These are phyloP conservation scores for Nitzschia palea DNA, from an alignment of 108 stramenopile species.

Conservation along the genomic window DNA sequence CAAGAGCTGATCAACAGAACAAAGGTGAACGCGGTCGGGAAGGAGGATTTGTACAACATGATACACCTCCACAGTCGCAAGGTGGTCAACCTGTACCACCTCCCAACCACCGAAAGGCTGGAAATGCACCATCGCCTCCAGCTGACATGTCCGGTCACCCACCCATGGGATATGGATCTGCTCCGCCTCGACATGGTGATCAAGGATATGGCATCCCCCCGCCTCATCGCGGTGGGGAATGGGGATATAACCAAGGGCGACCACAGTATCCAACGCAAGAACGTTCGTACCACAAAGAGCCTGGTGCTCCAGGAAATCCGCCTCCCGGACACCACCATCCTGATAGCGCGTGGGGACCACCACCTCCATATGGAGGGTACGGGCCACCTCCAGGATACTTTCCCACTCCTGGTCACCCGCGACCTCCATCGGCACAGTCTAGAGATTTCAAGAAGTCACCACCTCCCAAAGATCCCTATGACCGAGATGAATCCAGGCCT, in stretches of 20 bases:
- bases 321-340: background rate
- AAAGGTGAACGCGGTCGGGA: background rate
- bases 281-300: conserved; percentile 7
- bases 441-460: background rate
- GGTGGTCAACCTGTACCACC: conserved; percentile 11
- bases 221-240: conserved; percentile 11
- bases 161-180: conserved; percentile 6
- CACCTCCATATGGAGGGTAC: conserved; percentile 9
- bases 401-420: conserved; percentile 8
- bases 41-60: conserved; percentile 15
- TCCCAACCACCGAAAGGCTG: background rate
- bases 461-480: conserved; percentile 1
- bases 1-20: conserved; percentile 29
- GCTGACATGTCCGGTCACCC: background rate
- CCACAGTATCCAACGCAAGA: conserved; percentile 12
- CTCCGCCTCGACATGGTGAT: conserved; percentile 5
- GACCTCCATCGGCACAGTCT: background rate
- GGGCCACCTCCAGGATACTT: conserved; percentile 27
- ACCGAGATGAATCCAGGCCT: background rate
- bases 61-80: conserved; percentile 15
- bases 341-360: conserved; percentile 4
- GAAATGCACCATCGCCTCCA: background rate
- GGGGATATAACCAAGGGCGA: conserved; percentile 20
- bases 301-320: conserved; percentile 3
- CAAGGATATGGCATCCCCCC: conserved; percentile 11